Base-by-base conservation (phyloP, 805 yeast species). In the Torulaspora quercuum region DNA sequence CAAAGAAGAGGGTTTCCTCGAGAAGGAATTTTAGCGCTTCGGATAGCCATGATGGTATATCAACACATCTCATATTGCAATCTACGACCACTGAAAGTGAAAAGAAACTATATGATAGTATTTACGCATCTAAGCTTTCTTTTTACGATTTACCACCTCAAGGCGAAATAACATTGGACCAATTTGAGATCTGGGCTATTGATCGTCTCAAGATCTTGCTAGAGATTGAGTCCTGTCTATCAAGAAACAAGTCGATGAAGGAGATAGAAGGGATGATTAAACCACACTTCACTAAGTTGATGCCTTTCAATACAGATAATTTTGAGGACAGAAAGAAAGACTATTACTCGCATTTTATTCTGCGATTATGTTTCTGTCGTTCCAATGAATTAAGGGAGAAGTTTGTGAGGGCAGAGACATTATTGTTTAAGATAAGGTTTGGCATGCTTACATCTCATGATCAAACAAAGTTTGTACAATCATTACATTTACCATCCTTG, bases 101-200 rank as follows among this genome's bases (percentile, higher is more conserved):
- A 44, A 59, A 49, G 36, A 52, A 53, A 22, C 64, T 59, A 44
- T 57, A 61, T 35, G 61, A 59, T 38, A 50, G 54, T 45, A 50
- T 69, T 25, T 78, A 81, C 55, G 73, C 77, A 7, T 66, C 75
- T 23, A 69, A 94, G 33, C 66, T 92, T 33, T 78, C 86, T 13
- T 76, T 90, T 52, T 92, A 92, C 62, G 74, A 68, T 16, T 46
- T 66, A 5, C 92, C 95, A 7, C 97, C 97, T 0, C 63, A 72
- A 20, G 78, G 80, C 9, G 97, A 92, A 61, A 80, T 92, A 51
- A 86, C 97, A 0, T 62, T 92, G 11, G 97, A 89, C 46, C 85
- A 92, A 52, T 92, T 92, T 61, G 98, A 92, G 63, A 70, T 72
- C 4, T 92, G 97, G 96, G 97, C 97, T 4, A 81, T 92, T 37